Evolutionary conservation across 2,329 filamentous ascomycete species (phyloP), one percentile per base, ranked within the genome.

Genomic region (Calonectria fujianensis): DNA sequence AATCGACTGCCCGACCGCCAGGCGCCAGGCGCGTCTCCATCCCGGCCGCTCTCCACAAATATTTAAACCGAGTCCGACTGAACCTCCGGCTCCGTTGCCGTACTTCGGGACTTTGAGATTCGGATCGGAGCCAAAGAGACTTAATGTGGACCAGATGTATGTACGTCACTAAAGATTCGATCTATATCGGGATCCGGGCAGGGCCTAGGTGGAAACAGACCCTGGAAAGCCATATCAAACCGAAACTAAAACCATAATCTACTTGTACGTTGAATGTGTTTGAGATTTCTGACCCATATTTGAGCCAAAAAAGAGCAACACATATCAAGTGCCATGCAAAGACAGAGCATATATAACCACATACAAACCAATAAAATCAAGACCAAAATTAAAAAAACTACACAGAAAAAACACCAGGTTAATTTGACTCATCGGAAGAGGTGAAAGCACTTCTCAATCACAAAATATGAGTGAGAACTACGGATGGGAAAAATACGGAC

Each of bases 91-190:
- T 75, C 78, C 76, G 78, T 70, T 39, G 48, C 39, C 64, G 50
- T 29, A 54, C 20, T 51, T 76, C 69, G 52, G 52, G 78, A 79
- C 75, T 71, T 79, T 14, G 8, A n/a, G 73, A 72, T 74, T 76
- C 72, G 61, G 69, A 70, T 69, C 69, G 68, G 61, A 37, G 52
- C 70, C 35, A 45, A 64, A 59, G 78, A 74, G 64, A 68, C 48
- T 37, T 51, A 75, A 76, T 80, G 78, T 80, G 78, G 78, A 79
- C 74, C 78, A 73, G 50, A 69, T 75, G 65, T 50, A 73, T 79
- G 24, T 74, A 78, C 74, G 76, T 79, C 78, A 80, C 68, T 45
- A 27, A 29, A 75, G 64, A 45, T 69, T 74, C 70, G 68, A 69
- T 75, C 64, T 61, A 63, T 67, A 72, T 72, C 70, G 70, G 48